These are phyloP conservation scores for Cyclotella sp. DNA, from an alignment of 108 stramenopile species.

Conservation along the genomic window DNA sequence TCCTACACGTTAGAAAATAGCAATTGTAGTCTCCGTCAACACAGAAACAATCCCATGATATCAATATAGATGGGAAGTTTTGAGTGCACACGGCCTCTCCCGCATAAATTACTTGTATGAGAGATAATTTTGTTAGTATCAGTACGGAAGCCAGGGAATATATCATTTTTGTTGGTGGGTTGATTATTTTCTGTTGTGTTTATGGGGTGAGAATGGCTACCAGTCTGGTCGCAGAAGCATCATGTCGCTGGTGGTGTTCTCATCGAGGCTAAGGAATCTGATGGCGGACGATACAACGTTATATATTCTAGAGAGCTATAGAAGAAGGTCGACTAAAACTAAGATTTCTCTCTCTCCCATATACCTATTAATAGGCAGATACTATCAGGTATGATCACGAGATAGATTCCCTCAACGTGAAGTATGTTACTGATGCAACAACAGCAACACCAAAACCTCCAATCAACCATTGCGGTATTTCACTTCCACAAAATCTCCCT, in stretches of 20 bases:
- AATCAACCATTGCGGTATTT: constrained; percentile 47
- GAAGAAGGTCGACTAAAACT: no score
- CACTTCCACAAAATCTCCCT: constrained; percentile 18
- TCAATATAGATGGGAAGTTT: neutral
- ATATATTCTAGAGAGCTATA: no score
- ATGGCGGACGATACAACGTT: no score
- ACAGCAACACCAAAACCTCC: constrained; percentile 52
- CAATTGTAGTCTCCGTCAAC: neutral
- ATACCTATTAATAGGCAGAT: no score
- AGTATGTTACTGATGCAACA: constrained; percentile 58
- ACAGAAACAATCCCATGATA: constrained; percentile 2
- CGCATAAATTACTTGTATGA: neutral
- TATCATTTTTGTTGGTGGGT: neutral
- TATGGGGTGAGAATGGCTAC: no score
- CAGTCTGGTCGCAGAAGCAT: no score
- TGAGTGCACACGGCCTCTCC: constrained; percentile 7
- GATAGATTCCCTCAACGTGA: constrained; percentile 38
- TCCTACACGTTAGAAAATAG: neutral
- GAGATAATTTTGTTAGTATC: neutral
- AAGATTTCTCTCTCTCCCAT: no score
- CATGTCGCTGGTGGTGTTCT: neutral
- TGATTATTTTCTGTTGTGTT: no score
- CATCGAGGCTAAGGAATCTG: neutral
- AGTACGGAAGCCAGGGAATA: neutral
- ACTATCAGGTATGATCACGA: no score